Base-by-base conservation (phyloP, 495 filamentous ascomycete genomes). In the Usnea hakonensis region DNA sequence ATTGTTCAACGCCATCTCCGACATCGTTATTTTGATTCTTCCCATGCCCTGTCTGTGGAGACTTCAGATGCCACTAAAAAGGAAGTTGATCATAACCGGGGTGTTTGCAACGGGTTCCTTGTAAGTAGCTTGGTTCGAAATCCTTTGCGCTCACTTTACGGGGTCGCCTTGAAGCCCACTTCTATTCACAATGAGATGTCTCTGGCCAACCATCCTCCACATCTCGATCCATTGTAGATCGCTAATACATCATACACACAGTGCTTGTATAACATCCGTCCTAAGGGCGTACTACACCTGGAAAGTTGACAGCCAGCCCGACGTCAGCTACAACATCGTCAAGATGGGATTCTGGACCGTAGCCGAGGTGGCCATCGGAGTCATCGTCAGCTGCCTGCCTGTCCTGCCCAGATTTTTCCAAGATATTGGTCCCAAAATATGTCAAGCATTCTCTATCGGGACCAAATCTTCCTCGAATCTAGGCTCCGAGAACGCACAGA, bases 21-120 rank as follows among this genome's bases (percentile, higher is more conserved):
- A 69, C 33, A 64, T 68, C 26, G 55, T 55, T 2, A 64, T 69
- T 48, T 38, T 69, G 16, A 32, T 66, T 5, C 55, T 69, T 1
- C 65, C 67, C 4, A 67, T 69, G 48, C 26, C 44, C 3, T 38
- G 40, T 2, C 14, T 69, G 1, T 69, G 67, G 64, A 58, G 35
- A 23, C 26, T 69, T 21, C 60, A 65, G 21, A 62, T 65, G 30
- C 60, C 59, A 23, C 44, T 46, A 0, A 65, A 46, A 41, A 50
- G 17, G 19, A 61, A 58, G 10, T n/a, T 62, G 9, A 8, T 32
- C 4, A 55, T 60, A 14, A 43, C 23, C 2, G 54, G 37, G 2
- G 23, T 67, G 5, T 69, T 69, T 55, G 67, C 58, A 16, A 60
- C 41, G 0, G 67, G 67, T n/a, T n/a, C 61, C 14, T 41, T 46